phyloP scores from a whole-genome alignment of 208 protist genomes.

The Trypanosoma platydactyli region DNA sequence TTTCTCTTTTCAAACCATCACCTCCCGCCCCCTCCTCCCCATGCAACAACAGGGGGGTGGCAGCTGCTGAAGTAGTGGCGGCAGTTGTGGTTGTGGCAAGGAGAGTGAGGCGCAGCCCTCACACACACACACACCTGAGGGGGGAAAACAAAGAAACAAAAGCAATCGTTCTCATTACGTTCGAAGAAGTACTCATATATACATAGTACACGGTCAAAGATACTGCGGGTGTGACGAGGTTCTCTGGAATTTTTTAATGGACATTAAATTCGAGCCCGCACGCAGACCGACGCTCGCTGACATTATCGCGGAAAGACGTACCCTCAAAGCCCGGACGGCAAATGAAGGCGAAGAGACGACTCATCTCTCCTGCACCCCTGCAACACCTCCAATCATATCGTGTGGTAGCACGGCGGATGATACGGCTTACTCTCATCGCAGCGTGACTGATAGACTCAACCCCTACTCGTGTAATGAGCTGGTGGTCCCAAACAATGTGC shows the following conservation, averaged over 20 bases:
- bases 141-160: too few relatives aligned
- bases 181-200: too few relatives aligned
- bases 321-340: neutral
- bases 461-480: neutral
- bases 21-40: too few relatives aligned
- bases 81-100: too few relatives aligned
- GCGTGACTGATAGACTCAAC: neutral
- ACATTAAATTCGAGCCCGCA: neutral
- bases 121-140: too few relatives aligned
- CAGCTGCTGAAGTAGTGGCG: too few relatives aligned
- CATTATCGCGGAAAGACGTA: constrained; percentile 10
- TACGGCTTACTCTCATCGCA: neutral
- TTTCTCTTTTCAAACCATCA: too few relatives aligned
- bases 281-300: constrained; percentile 14
- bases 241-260: neutral
- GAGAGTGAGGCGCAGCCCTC: too few relatives aligned
- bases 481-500: neutral
- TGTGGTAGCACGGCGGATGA: neutral
- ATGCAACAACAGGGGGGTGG: too few relatives aligned
- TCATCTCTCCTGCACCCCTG: neutral
- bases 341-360: neutral
- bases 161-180: too few relatives aligned
- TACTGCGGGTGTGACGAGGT: too few relatives aligned
- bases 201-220: too few relatives aligned
- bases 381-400: neutral